These are phyloP conservation scores for Neoarthrinium moseri DNA, from an alignment of 2,329 filamentous ascomycete species.

Conservation along the genomic window DNA sequence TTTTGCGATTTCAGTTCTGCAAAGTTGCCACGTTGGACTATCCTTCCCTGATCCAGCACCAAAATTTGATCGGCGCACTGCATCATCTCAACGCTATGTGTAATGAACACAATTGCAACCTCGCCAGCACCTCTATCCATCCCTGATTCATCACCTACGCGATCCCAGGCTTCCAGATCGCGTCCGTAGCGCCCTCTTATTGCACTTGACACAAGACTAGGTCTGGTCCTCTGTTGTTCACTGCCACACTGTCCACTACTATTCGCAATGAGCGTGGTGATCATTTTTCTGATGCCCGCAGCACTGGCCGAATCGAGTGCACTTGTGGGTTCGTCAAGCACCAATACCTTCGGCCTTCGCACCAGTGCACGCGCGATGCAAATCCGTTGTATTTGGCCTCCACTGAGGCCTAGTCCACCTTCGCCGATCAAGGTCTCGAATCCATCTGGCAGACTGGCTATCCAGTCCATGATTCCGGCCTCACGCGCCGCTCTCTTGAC, in stretches of 20 bases:
- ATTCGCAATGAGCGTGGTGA: slow-evolving; percentile 49
- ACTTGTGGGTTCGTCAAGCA: slow-evolving; percentile 86
- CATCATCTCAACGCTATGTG: slow-evolving; percentile 87
- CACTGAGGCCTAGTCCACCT: slow-evolving; percentile 70
- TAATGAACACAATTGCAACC: slow-evolving; percentile 77
- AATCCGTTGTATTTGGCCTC: slow-evolving; percentile 80
- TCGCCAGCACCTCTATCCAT: neutral
- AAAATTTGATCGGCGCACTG: slow-evolving; percentile 70
- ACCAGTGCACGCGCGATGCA: slow-evolving; percentile 79
- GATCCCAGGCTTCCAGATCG: neutral
- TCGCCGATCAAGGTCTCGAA: slow-evolving; percentile 76
- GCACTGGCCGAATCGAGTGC: slow-evolving; percentile 73
- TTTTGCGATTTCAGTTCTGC: slow-evolving; percentile 49
- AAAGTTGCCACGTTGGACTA: slow-evolving; percentile 69
- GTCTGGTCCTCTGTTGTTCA: neutral
- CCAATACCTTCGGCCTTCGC: slow-evolving; percentile 67
- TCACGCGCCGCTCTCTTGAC: slow-evolving; percentile 52
- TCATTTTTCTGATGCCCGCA: slow-evolving; percentile 59
- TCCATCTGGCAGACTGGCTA: slow-evolving; percentile 66
- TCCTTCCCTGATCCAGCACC: slow-evolving; percentile 65
- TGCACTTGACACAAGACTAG: neutral
- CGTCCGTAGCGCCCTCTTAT: slow-evolving; percentile 20
- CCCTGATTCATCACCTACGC: neutral
- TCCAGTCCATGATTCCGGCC: slow-evolving; percentile 74
- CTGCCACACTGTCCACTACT: neutral